Base-by-base conservation (phyloP, 345 rosid genomes). In the Atalantia buxifolia region DNA sequence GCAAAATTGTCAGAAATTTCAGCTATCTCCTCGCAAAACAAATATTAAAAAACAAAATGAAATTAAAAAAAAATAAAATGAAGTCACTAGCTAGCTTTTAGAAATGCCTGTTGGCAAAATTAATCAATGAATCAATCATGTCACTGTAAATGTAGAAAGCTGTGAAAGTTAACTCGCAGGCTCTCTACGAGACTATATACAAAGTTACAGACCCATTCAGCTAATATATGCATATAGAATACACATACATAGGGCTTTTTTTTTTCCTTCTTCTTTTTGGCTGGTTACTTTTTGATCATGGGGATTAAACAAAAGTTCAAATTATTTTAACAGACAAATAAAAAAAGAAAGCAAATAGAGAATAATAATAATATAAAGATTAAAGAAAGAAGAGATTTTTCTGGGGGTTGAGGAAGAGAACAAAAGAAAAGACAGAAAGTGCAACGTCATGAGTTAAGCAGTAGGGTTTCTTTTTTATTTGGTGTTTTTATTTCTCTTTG, bases 371-470 rank as follows among this genome's bases (percentile, higher is more conserved):
- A 45, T 45, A 45, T 45, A 45, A 45, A 33, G 67, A 79, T 74
- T 76, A 85, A 81, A 75, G 69, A 85, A 83, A 83, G 76, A 72
- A 83, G 67, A 71, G 19, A 40, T 78, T 84, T 77, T 82, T 83
- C 66, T 36, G 78, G 74, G 86, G 74, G 79, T 21, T 76, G 84
- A 71, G 81, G 83, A 81, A 82, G 83, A 78, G 80, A 84, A 80
- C 83, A 87, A 78, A 81, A 82, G 91, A 89, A 90, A 90, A 86
- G 94, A 91, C 92, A 91, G 92, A 93, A 90, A 89, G 90, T 80
- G 82, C 86, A 81, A 89, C 88, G 85, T 83, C 90, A 91, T 64
- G 86, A 81, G 79, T 71, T 84, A 64, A 83, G 85, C 81, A 66
- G 86, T 83, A 85, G 87, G 87, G 85, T 82, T 81, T 66, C 78